Percentiles rank a stretch among this genome's conserved stretches.
Conservation (phyloP, 1,284 basidiomycete species). For the Anthracocystis panici-leucophaei region DNA sequence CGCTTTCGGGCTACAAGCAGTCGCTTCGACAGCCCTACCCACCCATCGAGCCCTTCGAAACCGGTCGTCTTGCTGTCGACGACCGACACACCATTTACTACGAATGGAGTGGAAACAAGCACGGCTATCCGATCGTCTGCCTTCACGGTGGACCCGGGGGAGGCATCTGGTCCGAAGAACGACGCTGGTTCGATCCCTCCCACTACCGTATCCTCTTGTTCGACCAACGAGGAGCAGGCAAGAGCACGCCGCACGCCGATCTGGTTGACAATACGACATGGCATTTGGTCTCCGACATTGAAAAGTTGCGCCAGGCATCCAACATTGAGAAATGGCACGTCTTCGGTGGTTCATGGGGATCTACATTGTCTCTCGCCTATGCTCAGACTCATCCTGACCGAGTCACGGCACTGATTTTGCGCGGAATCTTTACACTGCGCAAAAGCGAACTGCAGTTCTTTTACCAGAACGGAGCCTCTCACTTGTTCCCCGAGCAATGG, state of each 20-base stretch:
- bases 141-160: constrained; percentile 68
- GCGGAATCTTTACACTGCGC: constrained; percentile 89
- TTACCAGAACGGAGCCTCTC: constrained; percentile 80
- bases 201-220: constrained; percentile 70
- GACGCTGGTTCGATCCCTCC: constrained; percentile 65
- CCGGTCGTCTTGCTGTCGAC: constrained; percentile 53
- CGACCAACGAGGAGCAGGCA: constrained; percentile 78
- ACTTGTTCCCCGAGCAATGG: constrained; percentile 66
- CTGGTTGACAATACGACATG: constrained; percentile 91
- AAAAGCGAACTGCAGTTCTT: constrained; percentile 88
- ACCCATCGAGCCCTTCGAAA: constrained; percentile 59
- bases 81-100: constrained; percentile 59
- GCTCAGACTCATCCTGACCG: constrained; percentile 85
- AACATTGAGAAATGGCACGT: constrained; percentile 67
- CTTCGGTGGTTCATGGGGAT: constrained; percentile 76
- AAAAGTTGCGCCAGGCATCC: constrained; percentile 81
- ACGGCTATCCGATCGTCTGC: constrained; percentile 62
- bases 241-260: constrained; percentile 82
- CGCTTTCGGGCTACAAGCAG: constrained; percentile 47
- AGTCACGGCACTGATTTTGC: constrained; percentile 83
- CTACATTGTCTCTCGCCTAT: constrained; percentile 85
- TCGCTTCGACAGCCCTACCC: constrained; percentile 55
- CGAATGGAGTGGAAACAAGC: constrained; percentile 58
- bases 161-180: constrained; percentile 53
- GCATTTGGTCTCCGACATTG: constrained; percentile 91